Conservation (phyloP, 1,284 basidiomycete genomes). For the Cutaneotrichosporon arboriforme region DNA sequence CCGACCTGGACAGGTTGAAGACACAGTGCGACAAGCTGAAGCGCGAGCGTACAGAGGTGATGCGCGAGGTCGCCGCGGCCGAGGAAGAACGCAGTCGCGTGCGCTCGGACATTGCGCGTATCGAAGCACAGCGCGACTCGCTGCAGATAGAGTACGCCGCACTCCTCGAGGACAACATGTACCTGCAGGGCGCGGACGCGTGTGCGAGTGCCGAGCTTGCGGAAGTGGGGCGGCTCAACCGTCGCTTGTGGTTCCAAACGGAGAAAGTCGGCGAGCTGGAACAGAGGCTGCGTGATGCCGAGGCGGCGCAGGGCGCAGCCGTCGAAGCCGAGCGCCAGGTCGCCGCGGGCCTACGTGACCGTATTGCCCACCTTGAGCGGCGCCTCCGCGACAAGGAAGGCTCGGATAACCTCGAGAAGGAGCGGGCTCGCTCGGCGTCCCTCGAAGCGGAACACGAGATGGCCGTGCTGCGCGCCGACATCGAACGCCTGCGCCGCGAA, state of each 20-base stretch:
- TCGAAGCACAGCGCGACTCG: conserved; percentile 15
- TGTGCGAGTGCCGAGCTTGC: conserved; percentile 13
- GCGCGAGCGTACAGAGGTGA: conserved; percentile 8
- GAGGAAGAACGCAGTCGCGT: conserved; percentile 1
- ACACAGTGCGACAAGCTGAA: conserved; percentile 15
- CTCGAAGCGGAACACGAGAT: neutral
- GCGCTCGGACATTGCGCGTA: conserved; percentile 5
- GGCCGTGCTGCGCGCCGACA: neutral
- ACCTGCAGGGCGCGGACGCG: conserved; percentile 6
- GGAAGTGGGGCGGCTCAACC: conserved; percentile 20
- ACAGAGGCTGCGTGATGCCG: conserved; percentile 5
- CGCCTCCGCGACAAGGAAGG: neutral
- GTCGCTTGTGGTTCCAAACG: conserved; percentile 26
- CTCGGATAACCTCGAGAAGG: too few species aligned
- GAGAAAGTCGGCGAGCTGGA: conserved; percentile 16
- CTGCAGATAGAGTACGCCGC: conserved; percentile 15
- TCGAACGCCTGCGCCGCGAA: neutral
- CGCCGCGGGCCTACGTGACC: conserved; percentile 20
- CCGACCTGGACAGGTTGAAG: conserved; percentile 13
- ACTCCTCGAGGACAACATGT: conserved; percentile 12
- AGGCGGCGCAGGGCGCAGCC: conserved; percentile 8
- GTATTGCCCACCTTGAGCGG: conserved; percentile 15
- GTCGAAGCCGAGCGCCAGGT: conserved; percentile 21
- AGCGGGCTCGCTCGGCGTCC: neutral
- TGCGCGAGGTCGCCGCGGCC: conserved; percentile 5